phyloP scores from a whole-genome alignment of 73 alveolate species.

The Breviolum minutum region DNA sequence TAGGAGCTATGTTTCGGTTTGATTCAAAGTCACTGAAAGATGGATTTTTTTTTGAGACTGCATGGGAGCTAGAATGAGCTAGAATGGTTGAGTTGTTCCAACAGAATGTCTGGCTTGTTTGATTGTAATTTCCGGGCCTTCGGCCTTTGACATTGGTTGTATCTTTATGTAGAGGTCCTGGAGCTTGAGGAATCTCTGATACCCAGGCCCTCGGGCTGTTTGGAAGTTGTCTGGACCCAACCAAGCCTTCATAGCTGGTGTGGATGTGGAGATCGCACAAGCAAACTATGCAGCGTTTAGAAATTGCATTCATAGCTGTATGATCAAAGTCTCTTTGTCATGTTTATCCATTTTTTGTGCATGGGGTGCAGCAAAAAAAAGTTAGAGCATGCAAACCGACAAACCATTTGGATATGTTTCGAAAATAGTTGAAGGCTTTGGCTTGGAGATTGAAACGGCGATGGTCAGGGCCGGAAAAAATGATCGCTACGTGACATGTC shows the following conservation, averaged over 20 bases:
- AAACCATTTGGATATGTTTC: background rate
- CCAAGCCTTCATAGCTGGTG: conserved; percentile 7
- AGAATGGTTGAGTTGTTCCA: background rate
- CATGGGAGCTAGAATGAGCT: background rate
- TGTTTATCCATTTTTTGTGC: no score
- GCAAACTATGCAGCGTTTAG: background rate
- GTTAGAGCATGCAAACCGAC: no score
- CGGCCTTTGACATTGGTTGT: no score
- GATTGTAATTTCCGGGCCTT: no score
- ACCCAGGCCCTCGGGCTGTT: background rate
- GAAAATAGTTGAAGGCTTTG: conserved; percentile 5
- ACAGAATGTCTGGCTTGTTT: background rate
- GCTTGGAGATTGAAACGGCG: conserved; percentile 46
- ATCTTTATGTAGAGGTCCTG: no score
- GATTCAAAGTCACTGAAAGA: no score
- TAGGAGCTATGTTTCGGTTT: background rate
- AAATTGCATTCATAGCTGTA: background rate
- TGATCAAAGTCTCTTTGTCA: no score
- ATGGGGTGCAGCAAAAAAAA: background rate
- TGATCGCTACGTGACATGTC: no score
- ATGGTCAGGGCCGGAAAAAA: background rate
- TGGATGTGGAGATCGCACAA: background rate
- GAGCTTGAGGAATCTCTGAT: background rate
- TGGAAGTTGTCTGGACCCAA: conserved; percentile 37
- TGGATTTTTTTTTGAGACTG: background rate